Evolutionary conservation across 2,329 filamentous ascomycete genomes (phyloP).

Genomic region (Exophiala calicioides): DNA sequence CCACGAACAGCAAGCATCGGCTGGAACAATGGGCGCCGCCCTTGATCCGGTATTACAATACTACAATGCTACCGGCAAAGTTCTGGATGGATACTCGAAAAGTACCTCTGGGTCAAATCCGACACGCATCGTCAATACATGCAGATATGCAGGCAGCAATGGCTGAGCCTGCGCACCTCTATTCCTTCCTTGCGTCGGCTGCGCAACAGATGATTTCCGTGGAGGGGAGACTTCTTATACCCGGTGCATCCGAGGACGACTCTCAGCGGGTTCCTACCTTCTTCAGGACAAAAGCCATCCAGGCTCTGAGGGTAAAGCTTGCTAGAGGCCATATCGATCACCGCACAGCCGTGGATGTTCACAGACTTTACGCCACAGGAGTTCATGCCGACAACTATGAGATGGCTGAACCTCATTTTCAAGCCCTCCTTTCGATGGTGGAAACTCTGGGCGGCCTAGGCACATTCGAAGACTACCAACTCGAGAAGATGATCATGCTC

Average conservation of each 20-base stretch:
- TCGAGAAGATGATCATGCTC: constrained; percentile 20
- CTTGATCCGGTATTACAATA: constrained; percentile 25
- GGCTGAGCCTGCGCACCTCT: constrained; percentile 26
- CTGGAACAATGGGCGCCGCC: constrained; percentile 26
- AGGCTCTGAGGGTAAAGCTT: constrained; percentile 21
- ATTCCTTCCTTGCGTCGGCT: constrained; percentile 24
- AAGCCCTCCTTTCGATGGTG: constrained; percentile 26
- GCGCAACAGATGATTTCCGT: constrained; percentile 21
- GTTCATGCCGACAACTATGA: constrained; percentile 14
- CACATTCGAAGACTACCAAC: constrained; percentile 25
- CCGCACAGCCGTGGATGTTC: constrained; percentile 22
- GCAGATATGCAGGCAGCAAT: constrained; percentile 27
- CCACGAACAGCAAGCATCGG: constrained; percentile 5
- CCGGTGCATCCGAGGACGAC: constrained; percentile 17
- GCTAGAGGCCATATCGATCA: constrained; percentile 21
- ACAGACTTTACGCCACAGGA: constrained; percentile 20
- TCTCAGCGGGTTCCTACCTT: constrained; percentile 16
- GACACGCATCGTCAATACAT: constrained; percentile 24
- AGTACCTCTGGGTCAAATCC: constrained; percentile 17
- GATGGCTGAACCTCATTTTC: constrained; percentile 25
- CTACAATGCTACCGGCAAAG: constrained; percentile 22
- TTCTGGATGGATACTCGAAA: constrained; percentile 25
- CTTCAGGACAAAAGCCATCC: constrained; percentile 26
- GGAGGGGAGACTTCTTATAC: constrained; percentile 23
- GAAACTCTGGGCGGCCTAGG: constrained; percentile 23